Base-by-base conservation (phyloP, 768 basidiomycete genomes). In the Strobilomyces echinocephalus region DNA sequence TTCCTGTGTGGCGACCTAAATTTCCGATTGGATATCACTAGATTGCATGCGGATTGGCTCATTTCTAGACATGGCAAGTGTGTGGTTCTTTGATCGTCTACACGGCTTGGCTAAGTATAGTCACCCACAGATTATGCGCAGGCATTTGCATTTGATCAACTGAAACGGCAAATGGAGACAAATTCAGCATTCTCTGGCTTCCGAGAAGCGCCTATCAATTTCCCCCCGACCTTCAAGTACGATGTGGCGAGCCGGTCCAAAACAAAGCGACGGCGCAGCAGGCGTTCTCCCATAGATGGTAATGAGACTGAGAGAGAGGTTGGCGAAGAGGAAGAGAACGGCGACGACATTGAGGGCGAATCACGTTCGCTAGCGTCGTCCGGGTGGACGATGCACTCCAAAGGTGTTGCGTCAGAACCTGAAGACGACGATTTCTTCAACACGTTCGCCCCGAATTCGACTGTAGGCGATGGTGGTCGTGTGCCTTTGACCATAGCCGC, bases 141-240 rank as follows among this genome's bases (percentile, higher is more conserved):
- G 62, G 93, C 93, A 0, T 79, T 97, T 11, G 85, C 83, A 11
- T 97, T 97, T 65, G 95, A 97, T 67, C 93, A 97, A 66, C 76
- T 97, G 8, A 79, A 79, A 34, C 79, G 79, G 24, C 73, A 88
- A n/a, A 92, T 97, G 85, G 72, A 76, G 40, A 74, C 76, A n/a
- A 77, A 79, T 10, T 69, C 79, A 8, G 81, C 81, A 3, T 92
- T 97, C 60, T 73, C 74, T 15, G 92, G 91, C 8, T 97, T 97
- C 63, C 62, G 73, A 8, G 95, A 97, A 68, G 91, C 79, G 0
- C 71, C 76, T 0, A 97, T 97, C 55, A 66, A 85, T 61, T 97
- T 97, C 58, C 83, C 91, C 5, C 94, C 94, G 0, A 97, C 95
- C 0, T 97, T 95, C 79, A 97, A 97, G 63, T 93, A 92, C 63